These are phyloP conservation scores for Ammopiptanthus mongolicus DNA, from an alignment of 306 rosid genomes.

Conservation along the genomic window DNA sequence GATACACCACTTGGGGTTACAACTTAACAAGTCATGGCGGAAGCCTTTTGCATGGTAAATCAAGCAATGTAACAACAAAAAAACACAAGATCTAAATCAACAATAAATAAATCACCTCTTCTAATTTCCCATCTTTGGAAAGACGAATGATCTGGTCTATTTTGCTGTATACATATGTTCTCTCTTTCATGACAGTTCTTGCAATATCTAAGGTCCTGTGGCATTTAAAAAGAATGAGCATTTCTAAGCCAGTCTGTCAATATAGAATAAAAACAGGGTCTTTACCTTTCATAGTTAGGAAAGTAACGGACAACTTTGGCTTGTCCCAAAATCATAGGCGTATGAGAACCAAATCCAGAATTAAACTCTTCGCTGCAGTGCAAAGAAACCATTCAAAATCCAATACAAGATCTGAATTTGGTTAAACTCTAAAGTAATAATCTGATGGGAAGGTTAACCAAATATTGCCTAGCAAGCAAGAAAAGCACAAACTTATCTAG, in stretches of 20 bases:
- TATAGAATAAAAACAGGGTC: not conserved
- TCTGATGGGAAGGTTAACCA: not conserved
- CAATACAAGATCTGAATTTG: constrained; percentile 13
- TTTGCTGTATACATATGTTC: constrained; percentile 55
- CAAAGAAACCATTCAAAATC: constrained; percentile 23
- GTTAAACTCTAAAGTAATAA: not conserved
- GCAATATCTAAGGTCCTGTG: constrained; percentile 71
- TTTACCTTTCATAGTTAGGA: constrained; percentile 79
- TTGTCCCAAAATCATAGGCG: constrained; percentile 92
- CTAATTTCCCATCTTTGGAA: constrained; percentile 63
- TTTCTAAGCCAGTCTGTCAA: not conserved
- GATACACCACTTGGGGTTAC: not conserved
- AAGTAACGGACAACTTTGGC: constrained; percentile 89
- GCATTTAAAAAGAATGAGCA: constrained; percentile 32
- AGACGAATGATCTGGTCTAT: constrained; percentile 64
- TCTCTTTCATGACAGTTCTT: constrained; percentile 70
- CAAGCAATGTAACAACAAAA: not conserved
- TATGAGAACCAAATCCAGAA: constrained; percentile 94
- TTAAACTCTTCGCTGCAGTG: constrained; percentile 72
- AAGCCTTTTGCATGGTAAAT: not conserved
- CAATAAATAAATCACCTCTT: constrained; percentile 52
- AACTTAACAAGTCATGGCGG: not conserved
- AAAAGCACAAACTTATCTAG: not conserved
- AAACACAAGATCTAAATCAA: constrained; percentile 11
- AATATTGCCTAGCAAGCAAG: constrained; percentile 6